A percentile compares a stretch with the other conserved stretches of the same genome.
Evolutionary conservation across 805 yeast species (phyloP).

Genomic region (Pichia ethanolica): DNA sequence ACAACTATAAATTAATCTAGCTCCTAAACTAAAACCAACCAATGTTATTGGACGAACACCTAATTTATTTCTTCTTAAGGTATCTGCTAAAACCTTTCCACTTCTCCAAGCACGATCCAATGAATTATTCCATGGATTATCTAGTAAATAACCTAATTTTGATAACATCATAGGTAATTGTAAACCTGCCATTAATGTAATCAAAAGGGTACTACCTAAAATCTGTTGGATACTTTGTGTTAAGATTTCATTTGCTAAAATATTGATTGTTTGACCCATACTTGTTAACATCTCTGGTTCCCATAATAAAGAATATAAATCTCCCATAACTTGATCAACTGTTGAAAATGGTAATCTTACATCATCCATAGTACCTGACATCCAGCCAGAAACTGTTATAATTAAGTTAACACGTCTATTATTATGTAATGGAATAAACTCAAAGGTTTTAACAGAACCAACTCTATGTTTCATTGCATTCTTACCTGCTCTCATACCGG

Average conservation of each 20-base stretch:
- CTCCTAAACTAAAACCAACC: slow-evolving; percentile 90
- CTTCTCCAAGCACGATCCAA: slow-evolving; percentile 97
- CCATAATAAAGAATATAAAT: slow-evolving; percentile 85
- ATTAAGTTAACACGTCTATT: slow-evolving; percentile 82
- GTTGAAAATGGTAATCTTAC: slow-evolving; percentile 94
- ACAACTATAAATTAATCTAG: slow-evolving; percentile 87
- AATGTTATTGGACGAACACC: slow-evolving; percentile 90
- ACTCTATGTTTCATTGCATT: slow-evolving; percentile 79
- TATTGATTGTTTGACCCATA: slow-evolving; percentile 92
- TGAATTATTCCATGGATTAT: slow-evolving; percentile 97
- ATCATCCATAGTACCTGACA: slow-evolving; percentile 92
- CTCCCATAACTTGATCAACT: slow-evolving; percentile 97
- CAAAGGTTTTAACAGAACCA: slow-evolving; percentile 91
- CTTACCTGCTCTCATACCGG: slow-evolving; percentile 86
- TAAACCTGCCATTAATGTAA: slow-evolving; percentile 86
- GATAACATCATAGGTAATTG: slow-evolving; percentile 90
- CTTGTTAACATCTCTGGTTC: slow-evolving; percentile 96
- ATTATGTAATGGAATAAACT: slow-evolving; percentile 86
- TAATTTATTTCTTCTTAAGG: slow-evolving; percentile 74
- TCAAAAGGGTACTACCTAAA: slow-evolving; percentile 81
- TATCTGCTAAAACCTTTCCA: slow-evolving; percentile 85
- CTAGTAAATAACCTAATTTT: slow-evolving; percentile 80
- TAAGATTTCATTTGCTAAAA: slow-evolving; percentile 88
- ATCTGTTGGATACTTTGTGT: slow-evolving; percentile 93
- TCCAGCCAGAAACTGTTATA: slow-evolving; percentile 94